Evolutionary conservation across 2,329 filamentous ascomycete genomes (phyloP).

Genomic region (Penicillium sp.): DNA sequence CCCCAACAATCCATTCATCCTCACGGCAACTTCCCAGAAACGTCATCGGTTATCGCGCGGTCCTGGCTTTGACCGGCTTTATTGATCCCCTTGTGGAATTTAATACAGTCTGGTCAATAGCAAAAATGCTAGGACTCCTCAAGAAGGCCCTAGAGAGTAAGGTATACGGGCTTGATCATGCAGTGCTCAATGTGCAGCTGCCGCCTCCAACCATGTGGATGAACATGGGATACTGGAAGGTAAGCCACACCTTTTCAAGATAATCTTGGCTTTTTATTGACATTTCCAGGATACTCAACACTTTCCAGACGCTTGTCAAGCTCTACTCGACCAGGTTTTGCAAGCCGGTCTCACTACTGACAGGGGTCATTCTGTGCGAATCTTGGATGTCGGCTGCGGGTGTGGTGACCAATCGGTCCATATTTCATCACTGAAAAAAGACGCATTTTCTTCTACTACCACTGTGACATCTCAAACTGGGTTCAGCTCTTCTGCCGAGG

Average conservation of each 20-base stretch:
- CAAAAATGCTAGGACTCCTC: slow-evolving; percentile 19
- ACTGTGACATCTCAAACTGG: neutral
- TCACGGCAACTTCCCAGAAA: neutral
- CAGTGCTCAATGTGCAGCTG: slow-evolving; percentile 59
- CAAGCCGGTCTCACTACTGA: slow-evolving; percentile 49
- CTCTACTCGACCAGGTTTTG: slow-evolving; percentile 58
- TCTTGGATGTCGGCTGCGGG: slow-evolving; percentile 63
- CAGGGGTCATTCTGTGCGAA: slow-evolving; percentile 14
- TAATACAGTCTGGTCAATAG: neutral
- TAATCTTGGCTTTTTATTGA: slow-evolving; percentile 6
- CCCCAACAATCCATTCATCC: neutral
- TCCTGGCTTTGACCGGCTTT: too few relatives aligned
- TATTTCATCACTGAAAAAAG: slow-evolving; percentile 43
- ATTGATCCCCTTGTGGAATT: neutral
- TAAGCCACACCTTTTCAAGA: slow-evolving; percentile 21
- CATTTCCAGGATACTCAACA: slow-evolving; percentile 37
- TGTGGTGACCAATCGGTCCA: slow-evolving; percentile 64
- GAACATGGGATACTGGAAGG: slow-evolving; percentile 68
- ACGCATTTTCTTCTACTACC: slow-evolving; percentile 13
- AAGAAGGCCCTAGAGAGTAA: slow-evolving; percentile 20
- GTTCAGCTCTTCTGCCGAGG: neutral
- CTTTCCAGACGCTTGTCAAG: slow-evolving; percentile 57
- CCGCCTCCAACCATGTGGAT: slow-evolving; percentile 64
- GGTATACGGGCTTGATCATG: slow-evolving; percentile 61
- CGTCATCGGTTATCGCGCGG: neutral